A percentile compares a stretch with the other conserved stretches of the same genome.
These are phyloP conservation scores for Peronospora farinosa DNA, from an alignment of 352 stramenopile species.

Conservation along the genomic window DNA sequence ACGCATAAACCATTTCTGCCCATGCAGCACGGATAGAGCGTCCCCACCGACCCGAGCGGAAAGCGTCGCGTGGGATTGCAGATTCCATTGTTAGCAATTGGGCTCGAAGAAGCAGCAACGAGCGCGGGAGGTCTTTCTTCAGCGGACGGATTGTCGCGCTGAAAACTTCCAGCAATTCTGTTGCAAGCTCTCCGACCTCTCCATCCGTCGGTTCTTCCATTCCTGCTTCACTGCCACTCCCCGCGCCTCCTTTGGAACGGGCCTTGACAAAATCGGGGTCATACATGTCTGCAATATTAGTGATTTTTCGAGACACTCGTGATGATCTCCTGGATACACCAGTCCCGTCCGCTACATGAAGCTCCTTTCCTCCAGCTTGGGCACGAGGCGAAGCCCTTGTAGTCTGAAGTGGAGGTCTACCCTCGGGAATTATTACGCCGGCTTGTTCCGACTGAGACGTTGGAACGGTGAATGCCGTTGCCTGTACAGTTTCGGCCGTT, in stretches of 20 bases:
- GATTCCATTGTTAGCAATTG: constrained; percentile 69
- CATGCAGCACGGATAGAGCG: constrained; percentile 58
- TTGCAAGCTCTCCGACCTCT: constrained; percentile 62
- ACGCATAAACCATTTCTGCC: constrained; percentile 67
- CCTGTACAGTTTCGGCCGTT: constrained; percentile 6
- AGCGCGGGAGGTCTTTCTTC: constrained; percentile 33
- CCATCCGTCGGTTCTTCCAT: constrained; percentile 53
- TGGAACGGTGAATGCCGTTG: not conserved
- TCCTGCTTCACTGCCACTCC: constrained; percentile 15
- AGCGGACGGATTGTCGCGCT: constrained; percentile 39
- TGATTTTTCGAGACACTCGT: constrained; percentile 66
- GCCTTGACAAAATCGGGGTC: constrained; percentile 52
- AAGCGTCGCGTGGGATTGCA: constrained; percentile 72
- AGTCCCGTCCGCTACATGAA: constrained; percentile 18
- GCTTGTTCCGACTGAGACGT: not conserved
- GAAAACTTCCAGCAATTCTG: constrained; percentile 62
- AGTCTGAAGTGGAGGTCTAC: constrained; percentile 20
- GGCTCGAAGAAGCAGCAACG: constrained; percentile 49
- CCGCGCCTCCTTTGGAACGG: constrained; percentile 14
- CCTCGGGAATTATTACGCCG: constrained; percentile 6
- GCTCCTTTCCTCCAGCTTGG: constrained; percentile 21
- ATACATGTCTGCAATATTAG: constrained; percentile 77
- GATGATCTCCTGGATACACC: constrained; percentile 43
- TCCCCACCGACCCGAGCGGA: constrained; percentile 65
- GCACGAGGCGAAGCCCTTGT: constrained; percentile 13